phyloP scores from a whole-genome alignment of 139 green algal genomes.

The Parachlorella kessleri region DNA sequence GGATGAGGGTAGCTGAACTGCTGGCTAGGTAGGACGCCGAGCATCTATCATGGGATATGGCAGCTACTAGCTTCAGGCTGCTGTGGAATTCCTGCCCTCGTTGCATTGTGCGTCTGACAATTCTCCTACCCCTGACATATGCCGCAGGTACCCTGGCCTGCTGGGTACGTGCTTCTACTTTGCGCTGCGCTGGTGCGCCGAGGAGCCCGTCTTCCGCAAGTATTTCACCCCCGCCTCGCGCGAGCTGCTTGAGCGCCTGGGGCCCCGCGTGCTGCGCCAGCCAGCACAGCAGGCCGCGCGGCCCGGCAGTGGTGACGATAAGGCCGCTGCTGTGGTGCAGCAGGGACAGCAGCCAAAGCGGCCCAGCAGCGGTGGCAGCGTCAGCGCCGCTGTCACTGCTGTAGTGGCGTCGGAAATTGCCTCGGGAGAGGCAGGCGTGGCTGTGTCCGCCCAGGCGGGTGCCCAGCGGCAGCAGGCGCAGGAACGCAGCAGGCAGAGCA shows the following conservation, averaged over 20 bases:
- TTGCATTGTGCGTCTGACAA: not conserved
- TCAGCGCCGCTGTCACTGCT: not conserved
- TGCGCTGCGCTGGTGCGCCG: conserved; percentile 53
- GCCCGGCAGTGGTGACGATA: not conserved
- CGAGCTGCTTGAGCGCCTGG: conserved; percentile 7
- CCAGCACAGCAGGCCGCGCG: not conserved
- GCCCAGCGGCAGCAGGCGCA: no score
- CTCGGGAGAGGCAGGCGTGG: no score
- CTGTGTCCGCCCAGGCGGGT: no score
- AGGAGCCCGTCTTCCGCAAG: conserved; percentile 57
- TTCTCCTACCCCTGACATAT: not conserved
- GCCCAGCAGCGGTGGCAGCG: not conserved
- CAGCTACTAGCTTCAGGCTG: no score
- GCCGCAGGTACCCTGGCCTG: conserved; percentile 80
- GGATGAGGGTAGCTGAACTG: no score
- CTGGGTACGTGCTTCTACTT: conserved; percentile 87
- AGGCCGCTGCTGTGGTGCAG: no score
- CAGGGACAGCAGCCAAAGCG: conserved; percentile 4
- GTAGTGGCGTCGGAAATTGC: no score
- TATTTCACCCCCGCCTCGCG: conserved; percentile 55
- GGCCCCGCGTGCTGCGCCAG: not conserved
- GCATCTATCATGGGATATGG: no score
- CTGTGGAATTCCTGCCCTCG: no score
- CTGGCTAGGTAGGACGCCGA: no score
- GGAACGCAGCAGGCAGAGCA: no score